Evolutionary conservation across 257 asterid genomes (phyloP).

Genomic region (Fraxinus excelsior): DNA sequence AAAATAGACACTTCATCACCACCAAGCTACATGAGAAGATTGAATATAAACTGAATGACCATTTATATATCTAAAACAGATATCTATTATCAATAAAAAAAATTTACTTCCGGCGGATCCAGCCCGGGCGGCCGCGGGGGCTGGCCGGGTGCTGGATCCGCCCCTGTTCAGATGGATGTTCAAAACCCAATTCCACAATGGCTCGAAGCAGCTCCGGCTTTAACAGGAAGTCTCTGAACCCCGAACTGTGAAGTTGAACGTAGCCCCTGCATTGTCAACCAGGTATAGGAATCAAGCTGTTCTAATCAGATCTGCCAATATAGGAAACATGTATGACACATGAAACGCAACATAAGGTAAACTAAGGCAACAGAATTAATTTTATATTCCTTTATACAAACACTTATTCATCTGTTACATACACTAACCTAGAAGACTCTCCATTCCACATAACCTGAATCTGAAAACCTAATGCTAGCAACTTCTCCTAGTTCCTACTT

Average conservation of each 20-base stretch:
- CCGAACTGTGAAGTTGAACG: constrained; percentile 49
- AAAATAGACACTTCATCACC: no score
- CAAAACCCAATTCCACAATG: constrained; percentile 47
- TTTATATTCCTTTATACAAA: not conserved
- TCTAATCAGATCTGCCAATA: constrained; percentile 4
- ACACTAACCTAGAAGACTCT: not conserved
- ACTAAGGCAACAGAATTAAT: not conserved
- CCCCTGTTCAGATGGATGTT: constrained; percentile 56
- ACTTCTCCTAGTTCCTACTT: not conserved
- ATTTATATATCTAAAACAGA: no score
- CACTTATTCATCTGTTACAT: not conserved
- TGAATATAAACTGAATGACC: no score
- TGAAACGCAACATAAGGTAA: not conserved
- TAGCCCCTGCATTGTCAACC: constrained; percentile 39
- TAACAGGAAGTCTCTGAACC: constrained; percentile 47
- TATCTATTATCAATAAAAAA: no score
- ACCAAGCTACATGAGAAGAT: no score
- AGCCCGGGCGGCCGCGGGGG: no score
- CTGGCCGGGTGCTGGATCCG: no score
- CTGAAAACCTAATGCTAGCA: not conserved
- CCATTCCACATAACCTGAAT: not conserved
- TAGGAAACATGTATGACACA: not conserved
- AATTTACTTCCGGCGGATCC: no score
- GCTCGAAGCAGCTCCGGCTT: constrained; percentile 56
- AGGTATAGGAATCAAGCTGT: not conserved